Conservation (phyloP, 2,329 filamentous ascomycete species). For the Orbilia oligospora region DNA sequence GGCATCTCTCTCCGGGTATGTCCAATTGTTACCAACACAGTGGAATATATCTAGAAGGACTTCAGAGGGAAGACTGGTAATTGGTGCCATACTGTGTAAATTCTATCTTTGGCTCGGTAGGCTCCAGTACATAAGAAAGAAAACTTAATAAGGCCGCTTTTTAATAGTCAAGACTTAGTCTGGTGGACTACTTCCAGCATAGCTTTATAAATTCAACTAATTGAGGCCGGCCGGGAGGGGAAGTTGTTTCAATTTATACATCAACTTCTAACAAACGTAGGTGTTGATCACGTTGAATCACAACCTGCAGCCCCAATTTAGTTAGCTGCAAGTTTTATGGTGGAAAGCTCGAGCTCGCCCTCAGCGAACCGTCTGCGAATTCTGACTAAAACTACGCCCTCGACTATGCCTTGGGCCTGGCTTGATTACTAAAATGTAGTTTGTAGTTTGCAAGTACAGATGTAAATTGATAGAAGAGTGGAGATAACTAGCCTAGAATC, state of each 20-base stretch:
- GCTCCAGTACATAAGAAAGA: neutral
- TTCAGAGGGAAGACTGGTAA: slow-evolving; percentile 24
- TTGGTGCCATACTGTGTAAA: neutral
- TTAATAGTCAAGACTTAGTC: neutral
- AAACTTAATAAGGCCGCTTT: neutral
- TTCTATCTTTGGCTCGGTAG: neutral
- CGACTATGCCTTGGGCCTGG: neutral
- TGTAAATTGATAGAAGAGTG: neutral
- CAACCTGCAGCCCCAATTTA: neutral
- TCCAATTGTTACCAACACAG: neutral
- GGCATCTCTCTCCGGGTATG: neutral
- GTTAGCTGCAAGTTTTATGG: no score
- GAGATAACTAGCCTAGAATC: neutral
- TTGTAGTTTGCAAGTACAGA: neutral
- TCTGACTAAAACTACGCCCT: slow-evolving; percentile 15
- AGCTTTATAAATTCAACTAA: no score
- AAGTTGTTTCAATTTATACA: slow-evolving; percentile 1
- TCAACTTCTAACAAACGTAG: neutral
- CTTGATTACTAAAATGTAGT: slow-evolving; percentile 14
- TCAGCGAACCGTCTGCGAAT: slow-evolving; percentile 6
- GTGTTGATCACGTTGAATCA: slow-evolving; percentile 18
- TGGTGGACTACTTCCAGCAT: no score
- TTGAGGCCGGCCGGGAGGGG: neutral
- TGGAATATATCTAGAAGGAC: slow-evolving; percentile 27
- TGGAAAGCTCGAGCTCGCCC: neutral